phyloP scores from a whole-genome alignment of 2,329 filamentous ascomycete species.

The Xylaria sp. region DNA sequence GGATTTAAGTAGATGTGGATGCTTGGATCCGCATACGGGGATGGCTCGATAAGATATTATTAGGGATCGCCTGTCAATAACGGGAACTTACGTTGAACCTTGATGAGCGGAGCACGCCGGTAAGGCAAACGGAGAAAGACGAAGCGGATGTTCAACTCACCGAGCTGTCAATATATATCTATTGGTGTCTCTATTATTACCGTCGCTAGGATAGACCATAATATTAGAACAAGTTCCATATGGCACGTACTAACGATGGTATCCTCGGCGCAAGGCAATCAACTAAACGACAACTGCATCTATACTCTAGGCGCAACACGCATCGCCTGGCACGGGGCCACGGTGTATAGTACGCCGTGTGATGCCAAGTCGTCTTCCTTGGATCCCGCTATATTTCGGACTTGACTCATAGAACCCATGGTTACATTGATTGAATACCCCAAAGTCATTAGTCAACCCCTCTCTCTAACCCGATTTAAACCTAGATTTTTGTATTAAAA shows the following conservation, averaged over 20 bases:
- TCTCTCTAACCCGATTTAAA: background rate
- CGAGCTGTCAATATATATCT: background rate
- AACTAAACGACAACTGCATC: background rate
- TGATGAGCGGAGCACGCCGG: background rate
- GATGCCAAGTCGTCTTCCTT: background rate
- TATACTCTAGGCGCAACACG: background rate
- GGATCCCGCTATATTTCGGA: background rate
- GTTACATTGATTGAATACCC: background rate
- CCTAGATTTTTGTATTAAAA: too few species aligned
- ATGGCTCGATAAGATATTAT: background rate
- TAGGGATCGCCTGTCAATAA: background rate
- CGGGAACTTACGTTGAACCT: background rate
- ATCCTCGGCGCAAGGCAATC: background rate
- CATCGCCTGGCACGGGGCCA: background rate
- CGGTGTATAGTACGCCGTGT: background rate
- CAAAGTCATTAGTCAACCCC: background rate
- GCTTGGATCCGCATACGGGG: background rate
- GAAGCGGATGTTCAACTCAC: background rate
- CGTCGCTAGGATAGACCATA: too few species aligned
- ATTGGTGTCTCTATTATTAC: too few species aligned
- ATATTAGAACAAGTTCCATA: background rate
- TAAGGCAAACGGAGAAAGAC: background rate
- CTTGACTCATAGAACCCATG: background rate
- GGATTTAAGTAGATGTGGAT: background rate
- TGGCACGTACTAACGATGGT: background rate